Evolutionary conservation across 257 asterid species (phyloP), one percentile per base, ranked within the genome.

Genomic region (Orobanche coerulescens): DNA sequence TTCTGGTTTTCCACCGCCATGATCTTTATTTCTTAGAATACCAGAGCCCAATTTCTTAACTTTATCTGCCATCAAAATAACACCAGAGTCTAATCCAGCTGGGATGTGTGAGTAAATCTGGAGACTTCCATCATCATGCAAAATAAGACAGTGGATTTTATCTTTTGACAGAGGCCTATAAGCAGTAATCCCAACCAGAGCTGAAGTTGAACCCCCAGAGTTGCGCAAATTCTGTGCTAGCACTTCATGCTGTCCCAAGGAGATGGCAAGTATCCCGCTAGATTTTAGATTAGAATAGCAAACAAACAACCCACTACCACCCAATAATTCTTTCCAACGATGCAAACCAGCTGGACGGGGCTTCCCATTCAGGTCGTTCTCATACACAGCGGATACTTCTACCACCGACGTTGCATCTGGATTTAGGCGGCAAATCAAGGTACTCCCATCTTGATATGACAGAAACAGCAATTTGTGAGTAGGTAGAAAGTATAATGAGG

Each of bases 111-210:
- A 86, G 78, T 86, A 85, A 51, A 89, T 93, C 79, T 93, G 99
- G 58, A 93, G 99, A 75, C 99, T 93, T 72, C 99, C 99, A 82
- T 93, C 99, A 50, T 93, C 99, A 80, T 89, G 96, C 76, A 93
- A 76, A 75, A 83, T 79, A 77, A 93, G 92, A 76, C 97, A 84
- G 76, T 93, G 94, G 67, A 87, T 76, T 83, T 93, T 93, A 75
- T 93, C 99, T 77, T 93, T 93, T 61, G 99, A 86, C 77, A 93
- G 72, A 72, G 97, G 96, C 79, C 85, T 93, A 75, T 93, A 87
- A 43, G 97, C 92, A 58, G 96, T 80, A 46, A 93, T 79, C 71
- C 99, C 99, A 73, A 93, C 99, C 84, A 86, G 80, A 47, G 96
- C 79, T 52, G 99, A 84, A 20, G 90, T 72, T 53, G 97, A 84